A percentile compares a stretch with the other conserved stretches of the same genome.
phyloP scores from a whole-genome alignment of 306 rosid genomes.

The Sicyos edulis region DNA sequence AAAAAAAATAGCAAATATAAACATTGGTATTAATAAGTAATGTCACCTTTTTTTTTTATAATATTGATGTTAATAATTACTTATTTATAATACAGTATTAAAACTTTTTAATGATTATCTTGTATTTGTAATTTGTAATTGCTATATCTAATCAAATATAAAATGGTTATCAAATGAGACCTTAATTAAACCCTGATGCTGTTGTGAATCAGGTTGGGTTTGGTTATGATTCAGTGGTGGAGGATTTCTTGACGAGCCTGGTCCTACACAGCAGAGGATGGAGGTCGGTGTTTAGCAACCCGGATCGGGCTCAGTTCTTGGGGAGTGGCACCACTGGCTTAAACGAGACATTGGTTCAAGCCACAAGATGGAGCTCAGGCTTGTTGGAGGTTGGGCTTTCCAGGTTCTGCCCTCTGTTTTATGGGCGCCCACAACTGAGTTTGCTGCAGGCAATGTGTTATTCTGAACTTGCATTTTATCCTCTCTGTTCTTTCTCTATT shows the following conservation, averaged over 20 bases:
- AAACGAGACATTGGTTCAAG: conserved; percentile 56
- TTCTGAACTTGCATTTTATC: conserved; percentile 35
- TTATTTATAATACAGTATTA: too few relatives aligned
- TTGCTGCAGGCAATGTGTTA: conserved; percentile 43
- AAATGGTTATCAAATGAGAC: too few relatives aligned
- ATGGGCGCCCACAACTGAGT: conserved; percentile 36
- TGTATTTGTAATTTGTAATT: too few relatives aligned
- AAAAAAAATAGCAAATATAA: too few relatives aligned
- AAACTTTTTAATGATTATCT: too few relatives aligned
- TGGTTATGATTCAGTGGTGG: conserved; percentile 41
- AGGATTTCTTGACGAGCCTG: conserved; percentile 57
- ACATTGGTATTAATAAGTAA: too few relatives aligned
- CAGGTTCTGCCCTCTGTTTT: conserved; percentile 49
- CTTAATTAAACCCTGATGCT: too few relatives aligned
- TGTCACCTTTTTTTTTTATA: too few relatives aligned
- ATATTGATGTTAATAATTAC: too few relatives aligned
- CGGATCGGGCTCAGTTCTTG: conserved; percentile 55
- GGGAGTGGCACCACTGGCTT: conserved; percentile 48
- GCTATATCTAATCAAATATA: too few relatives aligned
- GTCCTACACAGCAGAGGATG: conserved; percentile 56
- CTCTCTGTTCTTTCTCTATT: conserved; percentile 52
- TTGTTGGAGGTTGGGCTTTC: conserved; percentile 48
- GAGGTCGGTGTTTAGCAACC: conserved; percentile 50
- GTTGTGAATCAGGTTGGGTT: conserved; percentile 51
- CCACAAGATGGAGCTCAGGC: conserved; percentile 54